Percentiles rank a stretch among this genome's conserved stretches.
These are phyloP conservation scores for Globomyces sp. DNA, from an alignment of 371 early-diverging fungal genomes.

Conservation along the genomic window DNA sequence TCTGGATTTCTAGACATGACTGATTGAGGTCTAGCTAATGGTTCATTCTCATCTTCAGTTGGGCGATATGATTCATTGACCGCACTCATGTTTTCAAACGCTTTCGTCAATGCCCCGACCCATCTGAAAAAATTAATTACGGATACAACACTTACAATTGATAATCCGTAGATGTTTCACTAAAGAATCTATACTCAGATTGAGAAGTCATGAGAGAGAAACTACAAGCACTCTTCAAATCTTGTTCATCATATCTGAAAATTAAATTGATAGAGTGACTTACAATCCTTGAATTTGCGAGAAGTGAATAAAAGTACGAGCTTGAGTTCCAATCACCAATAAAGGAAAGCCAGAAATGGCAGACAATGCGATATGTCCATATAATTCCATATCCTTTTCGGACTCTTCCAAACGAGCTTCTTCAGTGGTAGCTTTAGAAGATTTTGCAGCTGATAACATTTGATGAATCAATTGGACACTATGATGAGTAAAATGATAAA, in stretches of 20 bases:
- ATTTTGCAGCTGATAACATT: background rate
- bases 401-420: conserved; percentile 9
- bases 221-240: conserved; percentile 15
- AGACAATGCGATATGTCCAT: conserved; percentile 12
- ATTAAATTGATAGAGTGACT: no score
- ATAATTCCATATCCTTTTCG: conserved; percentile 17
- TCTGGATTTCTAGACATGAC: conserved; percentile 11
- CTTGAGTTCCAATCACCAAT: conserved; percentile 12
- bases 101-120: conserved; percentile 14
- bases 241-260: conserved; percentile 9
- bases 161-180: conserved; percentile 16
- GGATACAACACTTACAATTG: background rate
- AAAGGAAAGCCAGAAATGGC: conserved; percentile 18
- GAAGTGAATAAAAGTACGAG: conserved; percentile 14
- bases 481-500: no score
- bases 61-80: background rate
- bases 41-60: background rate
- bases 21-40: conserved; percentile 10
- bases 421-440: background rate
- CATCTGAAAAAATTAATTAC: background rate
- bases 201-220: conserved; percentile 16
- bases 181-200: conserved; percentile 16
- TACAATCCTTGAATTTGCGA: conserved; percentile 17
- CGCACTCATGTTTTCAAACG: conserved; percentile 16
- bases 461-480: conserved; percentile 5